Base-by-base conservation (phyloP, 176 grass and related monocot genomes). In the Rhipidocladum racemiflorum region DNA sequence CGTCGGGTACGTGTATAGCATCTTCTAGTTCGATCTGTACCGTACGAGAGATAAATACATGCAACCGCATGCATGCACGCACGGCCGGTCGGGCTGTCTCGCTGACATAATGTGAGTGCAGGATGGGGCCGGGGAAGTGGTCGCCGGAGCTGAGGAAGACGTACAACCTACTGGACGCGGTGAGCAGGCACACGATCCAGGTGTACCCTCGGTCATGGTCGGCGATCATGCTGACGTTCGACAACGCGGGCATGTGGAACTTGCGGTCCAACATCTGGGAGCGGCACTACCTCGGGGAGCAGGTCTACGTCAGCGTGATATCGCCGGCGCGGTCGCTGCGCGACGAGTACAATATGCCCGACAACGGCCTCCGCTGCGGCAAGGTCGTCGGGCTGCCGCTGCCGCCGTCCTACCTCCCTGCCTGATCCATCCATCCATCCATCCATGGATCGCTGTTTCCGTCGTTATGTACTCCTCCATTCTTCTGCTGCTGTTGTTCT, bases 241-340 rank as follows among this genome's bases (percentile, higher is more conserved):
- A 92, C 84, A 90, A 92, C 79, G 87, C 91, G 0, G 91, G 91
- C 4, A 92, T 92, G 91, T 92, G 91, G 91, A 92, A 90, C 79
- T 10, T 92, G 2, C 49, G 84, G 49, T 85, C 87, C 69, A 89
- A 92, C 78, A 53, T 89, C 18, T 92, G 91, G 91, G 91, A 92
- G 80, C 60, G 84, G 1, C 56, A 72, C 75, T 92, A 92, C 91
- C 87, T 90, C 66, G 91, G 87, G 5, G 87, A 92, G 85, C 79
- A 92, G 85, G 12, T 92, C 61, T 92, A 92, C 87, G 23, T 90
- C 21, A 92, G 91, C 74, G 81, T 92, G 69, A 0, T 42, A 6
- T 87, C 91, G 46, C 91, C 91, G 73, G 84, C 40, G 53, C n/a
- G 84, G 35, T 92, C 84, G 18, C 75, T 90, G 29, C 82, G 91